These are phyloP conservation scores for Lagenaria siceraria DNA, from an alignment of 306 rosid species.

Conservation along the genomic window DNA sequence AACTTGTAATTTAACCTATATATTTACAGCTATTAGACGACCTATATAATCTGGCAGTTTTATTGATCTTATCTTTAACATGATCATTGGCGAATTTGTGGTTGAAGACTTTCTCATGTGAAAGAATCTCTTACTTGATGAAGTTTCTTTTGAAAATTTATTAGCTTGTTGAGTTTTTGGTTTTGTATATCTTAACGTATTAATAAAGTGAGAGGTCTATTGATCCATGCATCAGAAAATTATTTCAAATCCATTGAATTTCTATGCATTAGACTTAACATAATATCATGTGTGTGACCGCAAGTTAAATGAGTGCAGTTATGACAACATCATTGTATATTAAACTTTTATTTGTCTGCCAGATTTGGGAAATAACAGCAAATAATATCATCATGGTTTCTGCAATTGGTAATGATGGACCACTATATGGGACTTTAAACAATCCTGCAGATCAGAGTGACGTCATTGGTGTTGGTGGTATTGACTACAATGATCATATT, in stretches of 20 bases:
- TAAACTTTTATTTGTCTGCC: slow-evolving; percentile 18
- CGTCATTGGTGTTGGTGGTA: slow-evolving; percentile 95
- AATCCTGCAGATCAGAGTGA: slow-evolving; percentile 99
- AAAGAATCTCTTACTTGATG: not conserved
- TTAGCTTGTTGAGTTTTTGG: not conserved
- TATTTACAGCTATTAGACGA: not conserved
- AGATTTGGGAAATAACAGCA: slow-evolving; percentile 99
- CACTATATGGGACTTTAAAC: slow-evolving; percentile 92
- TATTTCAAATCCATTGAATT: not conserved
- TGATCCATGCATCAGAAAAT: not conserved
- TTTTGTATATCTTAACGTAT: not conserved
- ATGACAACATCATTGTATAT: not conserved
- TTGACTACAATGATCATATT: slow-evolving; percentile 93
- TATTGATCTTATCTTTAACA: not conserved
- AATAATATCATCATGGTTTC: slow-evolving; percentile 94
- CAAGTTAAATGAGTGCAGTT: not conserved
- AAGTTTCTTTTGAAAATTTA: not conserved
- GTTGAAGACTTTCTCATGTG: not conserved
- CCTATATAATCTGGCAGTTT: not conserved
- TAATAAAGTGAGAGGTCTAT: not conserved
- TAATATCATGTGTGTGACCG: not conserved
- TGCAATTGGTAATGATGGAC: slow-evolving; percentile 98
- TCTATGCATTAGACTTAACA: not conserved
- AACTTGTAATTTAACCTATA: no score
- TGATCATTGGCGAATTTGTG: not conserved